Evolutionary conservation across 2,329 filamentous ascomycete genomes (phyloP).

Genomic region (Paradendryphiella salina): DNA sequence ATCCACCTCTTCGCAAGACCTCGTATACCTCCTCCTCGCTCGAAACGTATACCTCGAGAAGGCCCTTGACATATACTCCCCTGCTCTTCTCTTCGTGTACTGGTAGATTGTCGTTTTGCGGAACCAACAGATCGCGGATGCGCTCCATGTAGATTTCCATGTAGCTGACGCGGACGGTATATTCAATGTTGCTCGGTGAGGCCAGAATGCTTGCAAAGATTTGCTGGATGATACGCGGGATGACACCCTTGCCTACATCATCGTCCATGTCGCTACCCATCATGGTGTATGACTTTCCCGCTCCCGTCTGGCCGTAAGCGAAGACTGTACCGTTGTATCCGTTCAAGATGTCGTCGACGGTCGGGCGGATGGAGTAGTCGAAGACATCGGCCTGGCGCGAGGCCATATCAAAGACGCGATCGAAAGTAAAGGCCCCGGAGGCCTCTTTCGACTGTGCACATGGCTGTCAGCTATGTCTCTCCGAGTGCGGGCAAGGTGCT

Average conservation of each 20-base stretch:
- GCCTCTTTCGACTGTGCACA: slow-evolving; percentile 73
- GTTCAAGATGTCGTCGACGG: slow-evolving; percentile 97
- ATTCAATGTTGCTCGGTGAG: slow-evolving; percentile 91
- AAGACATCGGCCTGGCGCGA: slow-evolving; percentile 92
- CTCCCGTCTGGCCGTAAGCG: slow-evolving; percentile 96
- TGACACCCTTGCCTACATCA: slow-evolving; percentile 84
- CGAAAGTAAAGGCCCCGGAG: slow-evolving; percentile 84
- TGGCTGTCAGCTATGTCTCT: slow-evolving; percentile 18
- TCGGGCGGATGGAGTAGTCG: slow-evolving; percentile 94
- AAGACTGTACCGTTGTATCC: slow-evolving; percentile 99
- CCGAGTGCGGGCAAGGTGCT: too few relatives aligned
- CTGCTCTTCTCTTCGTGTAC: slow-evolving; percentile 98
- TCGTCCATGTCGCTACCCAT: slow-evolving; percentile 96
- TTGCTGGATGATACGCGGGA: slow-evolving; percentile 94
- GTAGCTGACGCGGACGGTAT: slow-evolving; percentile 97
- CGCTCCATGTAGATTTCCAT: slow-evolving; percentile 99
- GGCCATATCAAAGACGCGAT: slow-evolving; percentile 94
- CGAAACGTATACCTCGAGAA: slow-evolving; percentile 93
- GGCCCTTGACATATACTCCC: slow-evolving; percentile 94
- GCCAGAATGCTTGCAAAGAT: slow-evolving; percentile 95
- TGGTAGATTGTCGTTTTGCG: slow-evolving; percentile 92
- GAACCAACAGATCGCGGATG: slow-evolving; percentile 88
- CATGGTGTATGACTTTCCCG: slow-evolving; percentile 99
- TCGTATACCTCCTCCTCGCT: slow-evolving; percentile 96
- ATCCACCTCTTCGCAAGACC: slow-evolving; percentile 90